Percentiles rank a stretch among this genome's conserved stretches.
Conservation (phyloP, 164 flowering plant species). For the Macadamia tetraphylla region DNA sequence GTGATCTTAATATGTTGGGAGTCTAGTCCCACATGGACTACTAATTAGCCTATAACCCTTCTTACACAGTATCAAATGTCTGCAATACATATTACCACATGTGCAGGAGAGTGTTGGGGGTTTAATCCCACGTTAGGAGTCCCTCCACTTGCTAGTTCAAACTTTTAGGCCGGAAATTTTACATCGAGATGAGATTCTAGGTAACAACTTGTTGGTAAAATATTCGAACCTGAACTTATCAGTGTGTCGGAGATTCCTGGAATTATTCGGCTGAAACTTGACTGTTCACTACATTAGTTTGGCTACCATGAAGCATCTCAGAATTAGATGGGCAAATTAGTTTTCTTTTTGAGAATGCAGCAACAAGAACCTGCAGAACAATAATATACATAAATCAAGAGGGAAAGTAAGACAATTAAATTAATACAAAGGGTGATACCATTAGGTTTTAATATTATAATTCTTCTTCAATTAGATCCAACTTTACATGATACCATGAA, state of each 20-base stretch:
- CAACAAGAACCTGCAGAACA: neutral
- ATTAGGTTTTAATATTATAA: no score
- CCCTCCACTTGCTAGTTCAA: no score
- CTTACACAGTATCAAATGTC: no score
- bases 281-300: neutral
- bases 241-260: slow-evolving; percentile 23
- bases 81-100: no score
- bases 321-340: neutral
- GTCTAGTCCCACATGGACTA: neutral
- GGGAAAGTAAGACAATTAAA: neutral
- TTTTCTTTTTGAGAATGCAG: neutral
- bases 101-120: no score
- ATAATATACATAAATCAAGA: neutral
- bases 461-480: neutral
- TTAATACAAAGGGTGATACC: neutral
- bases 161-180: no score
- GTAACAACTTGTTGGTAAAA: no score
- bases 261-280: neutral
- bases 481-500: neutral
- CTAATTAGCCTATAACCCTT: no score
- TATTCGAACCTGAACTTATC: slow-evolving; percentile 41
- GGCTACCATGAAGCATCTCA: neutral
- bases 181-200: no score
- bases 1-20: no score
- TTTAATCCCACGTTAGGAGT: no score